These are phyloP conservation scores for Emmonsia crescens DNA, from an alignment of 2,329 filamentous ascomycete species.

Conservation along the genomic window DNA sequence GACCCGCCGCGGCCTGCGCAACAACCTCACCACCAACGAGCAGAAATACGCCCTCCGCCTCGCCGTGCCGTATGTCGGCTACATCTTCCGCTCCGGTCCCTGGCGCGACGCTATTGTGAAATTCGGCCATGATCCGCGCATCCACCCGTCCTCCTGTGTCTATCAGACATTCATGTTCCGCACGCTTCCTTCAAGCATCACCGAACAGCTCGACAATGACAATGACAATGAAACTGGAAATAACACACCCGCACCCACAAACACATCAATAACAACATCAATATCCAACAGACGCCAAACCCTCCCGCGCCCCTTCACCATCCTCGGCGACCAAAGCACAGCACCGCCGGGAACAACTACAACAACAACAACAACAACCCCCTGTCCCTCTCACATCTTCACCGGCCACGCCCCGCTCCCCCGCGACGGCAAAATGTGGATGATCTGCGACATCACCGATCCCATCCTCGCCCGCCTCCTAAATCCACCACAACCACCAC, in stretches of 20 bases:
- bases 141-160: constrained; percentile 60
- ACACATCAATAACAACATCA: constrained; percentile 9
- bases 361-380: constrained; percentile 8
- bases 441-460: constrained; percentile 84
- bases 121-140: constrained; percentile 77
- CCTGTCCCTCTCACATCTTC: constrained; percentile 53
- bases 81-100: constrained; percentile 84
- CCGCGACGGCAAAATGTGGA: constrained; percentile 82
- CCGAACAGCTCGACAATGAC: constrained; percentile 19
- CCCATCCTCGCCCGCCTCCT: constrained; percentile 59
- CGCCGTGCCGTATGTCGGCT: constrained; percentile 73
- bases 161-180: constrained; percentile 91
- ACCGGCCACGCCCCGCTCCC: constrained; percentile 60
- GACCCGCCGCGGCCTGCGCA: constrained; percentile 72
- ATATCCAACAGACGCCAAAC: constrained; percentile 21
- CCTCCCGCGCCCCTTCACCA: constrained; percentile 9
- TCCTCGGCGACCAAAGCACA: not conserved
- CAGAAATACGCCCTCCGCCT: constrained; percentile 53
- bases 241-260: not conserved
- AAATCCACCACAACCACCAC: constrained; percentile 47
- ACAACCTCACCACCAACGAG: constrained; percentile 48
- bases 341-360: too few relatives aligned
- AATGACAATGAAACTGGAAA: not conserved
- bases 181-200: constrained; percentile 34
- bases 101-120: constrained; percentile 81